Percentiles rank a stretch among this genome's conserved stretches.
Conservation (phyloP, 2,329 filamentous ascomycete genomes). For the Calonectria pauciramosa region DNA sequence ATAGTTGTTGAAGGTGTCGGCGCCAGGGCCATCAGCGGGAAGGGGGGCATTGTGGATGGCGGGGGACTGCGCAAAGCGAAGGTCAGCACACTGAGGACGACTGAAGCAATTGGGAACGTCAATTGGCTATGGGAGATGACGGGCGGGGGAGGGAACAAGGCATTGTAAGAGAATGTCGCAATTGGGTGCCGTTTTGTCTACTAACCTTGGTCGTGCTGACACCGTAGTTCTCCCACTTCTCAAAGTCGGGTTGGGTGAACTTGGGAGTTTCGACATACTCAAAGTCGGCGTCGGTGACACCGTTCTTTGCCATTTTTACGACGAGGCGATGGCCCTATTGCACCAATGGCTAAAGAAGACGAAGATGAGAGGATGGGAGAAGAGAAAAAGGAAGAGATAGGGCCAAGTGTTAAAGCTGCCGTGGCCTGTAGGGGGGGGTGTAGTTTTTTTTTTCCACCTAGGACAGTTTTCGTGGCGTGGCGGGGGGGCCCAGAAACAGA, state of each 20-base stretch:
- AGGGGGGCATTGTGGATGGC: conserved; percentile 97
- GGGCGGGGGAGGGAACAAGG: not conserved
- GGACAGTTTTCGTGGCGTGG: conserved; percentile 26
- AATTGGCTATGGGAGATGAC: conserved; percentile 22
- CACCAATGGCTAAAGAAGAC: conserved; percentile 43
- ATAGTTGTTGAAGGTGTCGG: conserved; percentile 89
- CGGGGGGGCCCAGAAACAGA: conserved; percentile 15
- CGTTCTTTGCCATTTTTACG: conserved; percentile 52
- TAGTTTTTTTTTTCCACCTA: conserved; percentile 39
- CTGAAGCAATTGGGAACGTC: not conserved
- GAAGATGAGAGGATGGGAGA: conserved; percentile 31
- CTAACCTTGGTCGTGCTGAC: conserved; percentile 57
- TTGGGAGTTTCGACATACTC: conserved; percentile 59
- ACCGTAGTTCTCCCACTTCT: conserved; percentile 73
- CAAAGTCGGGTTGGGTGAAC: conserved; percentile 69
- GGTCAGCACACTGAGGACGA: conserved; percentile 7
- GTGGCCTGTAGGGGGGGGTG: conserved; percentile 23
- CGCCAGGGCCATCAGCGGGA: conserved; percentile 87
- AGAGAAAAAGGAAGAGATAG: conserved; percentile 27
- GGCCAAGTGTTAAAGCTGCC: conserved; percentile 24
- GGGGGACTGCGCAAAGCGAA: conserved; percentile 42
- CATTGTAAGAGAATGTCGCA: not conserved
- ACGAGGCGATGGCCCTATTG: conserved; percentile 36
- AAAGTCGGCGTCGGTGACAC: conserved; percentile 53
- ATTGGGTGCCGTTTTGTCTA: not conserved